These are phyloP conservation scores for Dothistroma pini DNA, from an alignment of 2,329 filamentous ascomycete genomes.

Conservation along the genomic window DNA sequence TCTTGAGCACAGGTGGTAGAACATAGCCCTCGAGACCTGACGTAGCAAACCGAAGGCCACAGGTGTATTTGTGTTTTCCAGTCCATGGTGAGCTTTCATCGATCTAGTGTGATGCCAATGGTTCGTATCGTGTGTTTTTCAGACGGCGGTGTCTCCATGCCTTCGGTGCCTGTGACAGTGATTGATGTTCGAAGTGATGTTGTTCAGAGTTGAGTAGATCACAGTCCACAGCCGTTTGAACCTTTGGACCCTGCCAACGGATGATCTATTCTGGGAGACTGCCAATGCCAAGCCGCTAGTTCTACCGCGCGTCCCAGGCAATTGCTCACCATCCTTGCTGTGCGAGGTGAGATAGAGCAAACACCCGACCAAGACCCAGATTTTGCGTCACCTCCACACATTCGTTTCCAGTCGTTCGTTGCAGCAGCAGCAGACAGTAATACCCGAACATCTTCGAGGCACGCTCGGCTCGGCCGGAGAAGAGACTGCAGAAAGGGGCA, in stretches of 20 bases:
- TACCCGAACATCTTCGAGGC: not conserved
- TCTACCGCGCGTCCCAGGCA: not conserved
- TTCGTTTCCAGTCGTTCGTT: conserved; percentile 6
- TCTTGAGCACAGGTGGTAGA: not conserved
- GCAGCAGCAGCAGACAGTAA: not conserved
- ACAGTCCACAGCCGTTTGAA: not conserved
- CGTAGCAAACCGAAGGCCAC: too few relatives aligned
- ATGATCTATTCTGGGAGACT: not conserved
- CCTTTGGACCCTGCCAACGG: not conserved
- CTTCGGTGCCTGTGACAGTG: too few relatives aligned
- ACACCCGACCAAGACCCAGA: conserved; percentile 2
- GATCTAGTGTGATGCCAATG: too few relatives aligned
- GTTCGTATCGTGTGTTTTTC: too few relatives aligned
- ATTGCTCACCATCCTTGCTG: conserved; percentile 2
- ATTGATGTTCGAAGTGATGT: not conserved
- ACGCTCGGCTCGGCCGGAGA: not conserved
- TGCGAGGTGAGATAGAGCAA: not conserved
- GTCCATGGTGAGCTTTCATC: too few relatives aligned
- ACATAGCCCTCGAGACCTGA: too few relatives aligned
- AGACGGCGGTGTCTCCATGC: too few relatives aligned
- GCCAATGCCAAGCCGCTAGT: not conserved
- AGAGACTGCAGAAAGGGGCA: conserved; percentile 2
- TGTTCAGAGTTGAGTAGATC: not conserved
- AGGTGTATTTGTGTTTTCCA: too few relatives aligned
- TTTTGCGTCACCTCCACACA: conserved; percentile 6